phyloP scores from a whole-genome alignment of 768 basidiomycete species.

The Gymnopilus junonius region DNA sequence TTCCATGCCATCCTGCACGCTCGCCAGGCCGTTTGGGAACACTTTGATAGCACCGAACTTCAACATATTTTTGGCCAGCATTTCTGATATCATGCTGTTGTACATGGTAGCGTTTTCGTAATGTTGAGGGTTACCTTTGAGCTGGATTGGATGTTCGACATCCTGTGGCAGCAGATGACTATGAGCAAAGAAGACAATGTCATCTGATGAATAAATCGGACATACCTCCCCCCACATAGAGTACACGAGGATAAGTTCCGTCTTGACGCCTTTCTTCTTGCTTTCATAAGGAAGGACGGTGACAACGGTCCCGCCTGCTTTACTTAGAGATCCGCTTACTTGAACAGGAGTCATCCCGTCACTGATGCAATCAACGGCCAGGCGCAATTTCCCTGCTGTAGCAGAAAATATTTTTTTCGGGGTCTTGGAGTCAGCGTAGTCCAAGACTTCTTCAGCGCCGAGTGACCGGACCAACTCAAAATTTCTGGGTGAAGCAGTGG shows the following conservation, averaged over 20 bases:
- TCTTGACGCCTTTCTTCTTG: conserved; percentile 17
- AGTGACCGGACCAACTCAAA: conserved; percentile 16
- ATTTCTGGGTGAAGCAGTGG: conserved; percentile 41
- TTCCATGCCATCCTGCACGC: conserved; percentile 19
- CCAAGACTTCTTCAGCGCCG: conserved; percentile 46
- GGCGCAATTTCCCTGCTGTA: conserved; percentile 26
- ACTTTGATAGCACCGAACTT: conserved; percentile 22
- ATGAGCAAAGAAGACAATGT: neutral
- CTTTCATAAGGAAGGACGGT: conserved; percentile 28
- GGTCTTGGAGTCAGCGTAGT: conserved; percentile 35
- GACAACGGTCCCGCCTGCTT: conserved; percentile 27
- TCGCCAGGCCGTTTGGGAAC: conserved; percentile 23
- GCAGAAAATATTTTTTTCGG: conserved; percentile 28
- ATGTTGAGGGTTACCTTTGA: conserved; percentile 13
- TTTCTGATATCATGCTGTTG: conserved; percentile 17
- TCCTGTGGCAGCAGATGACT: neutral
- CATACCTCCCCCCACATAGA: conserved; percentile 26
- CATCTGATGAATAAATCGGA: neutral
- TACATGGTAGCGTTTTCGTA: conserved; percentile 19
- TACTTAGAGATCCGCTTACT: conserved; percentile 23
- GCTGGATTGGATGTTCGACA: conserved; percentile 4
- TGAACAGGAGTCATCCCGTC: conserved; percentile 28
- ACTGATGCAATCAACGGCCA: conserved; percentile 33
- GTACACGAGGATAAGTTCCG: conserved; percentile 24
- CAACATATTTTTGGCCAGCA: conserved; percentile 14